Evolutionary conservation across 164 flowering plant species (phyloP).

Genomic region (Cinnamomum micranthum): DNA sequence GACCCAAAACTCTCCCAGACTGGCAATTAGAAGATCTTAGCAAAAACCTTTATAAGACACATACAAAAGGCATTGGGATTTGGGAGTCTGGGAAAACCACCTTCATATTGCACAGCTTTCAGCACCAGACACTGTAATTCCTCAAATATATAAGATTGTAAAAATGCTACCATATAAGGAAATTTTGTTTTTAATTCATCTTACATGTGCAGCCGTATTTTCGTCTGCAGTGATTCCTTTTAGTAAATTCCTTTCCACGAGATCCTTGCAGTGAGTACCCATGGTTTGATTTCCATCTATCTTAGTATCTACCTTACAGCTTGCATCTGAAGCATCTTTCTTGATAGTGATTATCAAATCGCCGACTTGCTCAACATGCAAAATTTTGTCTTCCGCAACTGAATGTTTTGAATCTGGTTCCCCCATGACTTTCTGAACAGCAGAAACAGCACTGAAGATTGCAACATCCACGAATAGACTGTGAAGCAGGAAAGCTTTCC

Average conservation of each 20-base stretch:
- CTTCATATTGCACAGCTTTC: not conserved
- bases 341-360: conserved; percentile 61
- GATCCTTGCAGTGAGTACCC: conserved; percentile 44
- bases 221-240: conserved; percentile 99
- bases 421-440: conserved; percentile 54
- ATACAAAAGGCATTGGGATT: not conserved
- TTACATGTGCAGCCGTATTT: conserved; percentile 98
- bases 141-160: not conserved
- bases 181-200: conserved; percentile 7
- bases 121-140: not conserved
- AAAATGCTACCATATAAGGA: not conserved
- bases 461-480: conserved; percentile 95
- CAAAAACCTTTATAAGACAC: not conserved
- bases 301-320: conserved; percentile 84
- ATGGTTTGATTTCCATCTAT: conserved; percentile 77
- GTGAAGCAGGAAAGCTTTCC: conserved; percentile 93
- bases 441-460: conserved; percentile 70
- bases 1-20: not conserved
- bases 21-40: not conserved
- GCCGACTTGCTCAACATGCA: conserved; percentile 60
- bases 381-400: conserved; percentile 18
- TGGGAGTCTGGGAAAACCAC: not conserved
- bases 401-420: conserved; percentile 22
- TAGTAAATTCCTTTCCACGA: conserved; percentile 68
- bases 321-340: conserved; percentile 73